These are phyloP conservation scores for Penicillium lividum DNA, from an alignment of 495 filamentous ascomycete species.

Conservation along the genomic window DNA sequence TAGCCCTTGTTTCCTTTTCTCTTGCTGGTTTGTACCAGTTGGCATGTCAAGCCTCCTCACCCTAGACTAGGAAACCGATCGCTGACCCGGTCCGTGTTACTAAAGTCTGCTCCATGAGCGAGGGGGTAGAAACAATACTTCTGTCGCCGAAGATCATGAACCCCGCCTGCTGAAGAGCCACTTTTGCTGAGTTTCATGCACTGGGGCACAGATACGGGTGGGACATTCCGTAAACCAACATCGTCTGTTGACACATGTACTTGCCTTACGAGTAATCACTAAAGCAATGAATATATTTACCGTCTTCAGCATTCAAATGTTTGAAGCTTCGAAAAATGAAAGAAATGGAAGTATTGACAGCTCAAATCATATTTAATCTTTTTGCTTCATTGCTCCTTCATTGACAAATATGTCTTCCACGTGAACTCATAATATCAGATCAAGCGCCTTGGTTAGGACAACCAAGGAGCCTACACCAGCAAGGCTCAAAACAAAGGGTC, in stretches of 20 bases:
- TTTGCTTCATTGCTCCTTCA: constrained; percentile 31
- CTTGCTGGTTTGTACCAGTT: constrained; percentile 13
- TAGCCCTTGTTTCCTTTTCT: constrained; percentile 9
- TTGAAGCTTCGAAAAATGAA: too few relatives aligned
- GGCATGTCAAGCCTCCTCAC: constrained; percentile 49
- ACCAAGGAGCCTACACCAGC: constrained; percentile 13
- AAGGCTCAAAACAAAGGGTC: constrained; percentile 26
- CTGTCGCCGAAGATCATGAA: constrained; percentile 41
- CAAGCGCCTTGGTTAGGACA: constrained; percentile 1
- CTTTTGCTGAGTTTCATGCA: constrained; percentile 65
- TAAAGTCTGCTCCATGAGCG: constrained; percentile 38
- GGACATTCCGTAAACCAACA: constrained; percentile 54
- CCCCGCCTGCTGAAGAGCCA: constrained; percentile 85
- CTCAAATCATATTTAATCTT: constrained; percentile 6
- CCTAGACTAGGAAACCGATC: constrained; percentile 26
- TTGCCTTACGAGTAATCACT: too few relatives aligned
- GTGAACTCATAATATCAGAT: constrained; percentile 29
- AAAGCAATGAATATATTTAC: too few relatives aligned
- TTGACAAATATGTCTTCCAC: constrained; percentile 32
- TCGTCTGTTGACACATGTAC: not conserved
- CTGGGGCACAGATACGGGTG: constrained; percentile 96
- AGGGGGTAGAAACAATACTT: constrained; percentile 41
- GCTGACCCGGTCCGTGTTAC: constrained; percentile 26
- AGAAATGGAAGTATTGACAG: not conserved
- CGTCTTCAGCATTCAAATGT: too few relatives aligned